Percentiles rank a stretch among this genome's conserved stretches.
phyloP scores from a whole-genome alignment of 179 eudicot species.

The Beta macrorhiza region DNA sequence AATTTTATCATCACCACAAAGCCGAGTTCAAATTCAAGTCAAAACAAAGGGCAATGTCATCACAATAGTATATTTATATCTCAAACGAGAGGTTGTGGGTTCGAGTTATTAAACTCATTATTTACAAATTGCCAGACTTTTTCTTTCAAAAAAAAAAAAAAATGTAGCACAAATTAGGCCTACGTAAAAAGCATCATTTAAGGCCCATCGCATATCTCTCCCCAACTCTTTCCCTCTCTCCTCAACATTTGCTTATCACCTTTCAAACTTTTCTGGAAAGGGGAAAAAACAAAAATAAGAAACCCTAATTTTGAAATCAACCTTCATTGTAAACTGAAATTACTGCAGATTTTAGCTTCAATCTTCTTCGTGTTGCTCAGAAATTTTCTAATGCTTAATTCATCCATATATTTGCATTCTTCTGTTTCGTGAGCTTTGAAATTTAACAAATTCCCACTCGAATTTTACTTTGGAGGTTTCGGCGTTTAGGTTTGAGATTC shows the following conservation, averaged over 20 bases:
- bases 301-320: constrained; percentile 8
- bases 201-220: background rate
- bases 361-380: background rate
- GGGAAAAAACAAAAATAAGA: background rate
- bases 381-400: background rate
- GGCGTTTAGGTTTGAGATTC: background rate
- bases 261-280: background rate
- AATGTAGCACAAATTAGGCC: background rate
- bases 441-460: background rate
- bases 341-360: background rate
- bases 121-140: no score
- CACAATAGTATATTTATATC: no score
- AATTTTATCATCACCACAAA: no score
- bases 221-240: background rate
- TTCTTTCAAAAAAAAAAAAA: no score
- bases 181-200: background rate
- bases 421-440: background rate
- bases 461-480: background rate
- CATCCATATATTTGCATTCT: background rate
- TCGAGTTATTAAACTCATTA: no score
- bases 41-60: no score
- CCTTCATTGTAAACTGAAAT: background rate
- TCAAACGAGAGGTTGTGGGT: no score
- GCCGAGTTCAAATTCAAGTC: no score
- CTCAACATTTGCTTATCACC: background rate